A percentile compares a stretch with the other conserved stretches of the same genome.
These are phyloP conservation scores for Aureobasidium sp. DNA, from an alignment of 2,329 filamentous ascomycete genomes.

Conservation along the genomic window DNA sequence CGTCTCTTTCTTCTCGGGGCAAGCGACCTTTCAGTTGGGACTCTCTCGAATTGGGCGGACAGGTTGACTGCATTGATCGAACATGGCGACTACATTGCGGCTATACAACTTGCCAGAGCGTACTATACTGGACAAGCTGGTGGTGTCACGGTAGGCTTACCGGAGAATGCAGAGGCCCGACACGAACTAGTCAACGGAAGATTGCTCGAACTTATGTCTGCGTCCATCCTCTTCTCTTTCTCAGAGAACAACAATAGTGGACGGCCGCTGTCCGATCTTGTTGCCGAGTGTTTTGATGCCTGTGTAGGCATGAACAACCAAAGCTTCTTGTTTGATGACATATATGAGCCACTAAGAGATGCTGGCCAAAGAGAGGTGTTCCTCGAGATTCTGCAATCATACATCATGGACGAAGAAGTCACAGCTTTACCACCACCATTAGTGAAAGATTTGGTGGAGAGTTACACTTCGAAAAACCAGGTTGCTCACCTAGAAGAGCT, in stretches of 20 bases:
- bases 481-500: constrained; percentile 82
- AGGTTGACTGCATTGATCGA: constrained; percentile 90
- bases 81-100: constrained; percentile 87
- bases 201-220: constrained; percentile 85
- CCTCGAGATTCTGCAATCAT: constrained; percentile 79
- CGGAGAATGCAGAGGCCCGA: constrained; percentile 69
- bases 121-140: constrained; percentile 91
- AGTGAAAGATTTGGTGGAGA: constrained; percentile 75
- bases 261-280: constrained; percentile 9
- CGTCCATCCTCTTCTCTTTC: constrained; percentile 70
- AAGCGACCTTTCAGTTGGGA: constrained; percentile 85
- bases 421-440: constrained; percentile 70
- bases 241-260: constrained; percentile 52
- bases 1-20: constrained; percentile 88
- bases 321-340: constrained; percentile 83
- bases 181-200: constrained; percentile 83
- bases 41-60: constrained; percentile 95
- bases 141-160: constrained; percentile 87
- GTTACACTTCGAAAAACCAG: constrained; percentile 70
- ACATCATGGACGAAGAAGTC: constrained; percentile 73
- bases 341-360: constrained; percentile 86
- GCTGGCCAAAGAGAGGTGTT: constrained; percentile 67
- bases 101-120: constrained; percentile 81
- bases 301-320: constrained; percentile 70
- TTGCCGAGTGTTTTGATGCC: constrained; percentile 71